Conservation (phyloP, 345 rosid species). For the Xanthoceras sorbifolium region DNA sequence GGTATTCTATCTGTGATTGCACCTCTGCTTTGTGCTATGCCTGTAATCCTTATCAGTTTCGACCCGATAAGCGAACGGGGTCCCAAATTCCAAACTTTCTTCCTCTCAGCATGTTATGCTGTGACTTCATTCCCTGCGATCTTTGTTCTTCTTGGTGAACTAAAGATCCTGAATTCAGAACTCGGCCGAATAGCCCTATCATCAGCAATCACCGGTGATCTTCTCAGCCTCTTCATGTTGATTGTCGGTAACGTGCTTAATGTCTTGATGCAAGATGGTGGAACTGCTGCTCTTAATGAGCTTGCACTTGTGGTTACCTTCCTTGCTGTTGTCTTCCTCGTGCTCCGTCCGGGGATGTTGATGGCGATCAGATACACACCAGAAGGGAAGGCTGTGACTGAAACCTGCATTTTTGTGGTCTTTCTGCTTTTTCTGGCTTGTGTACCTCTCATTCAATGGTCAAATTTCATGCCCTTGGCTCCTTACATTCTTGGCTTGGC, state of each 20-base stretch:
- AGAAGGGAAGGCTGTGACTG: conserved; percentile 5
- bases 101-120: conserved; percentile 22
- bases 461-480: not conserved
- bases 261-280: not conserved
- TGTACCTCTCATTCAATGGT: not conserved
- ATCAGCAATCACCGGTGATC: conserved; percentile 20
- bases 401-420: not conserved
- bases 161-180: conserved; percentile 28
- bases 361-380: not conserved
- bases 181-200: conserved; percentile 24
- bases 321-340: not conserved
- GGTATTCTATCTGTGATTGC: conserved; percentile 20
- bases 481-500: conserved; percentile 23
- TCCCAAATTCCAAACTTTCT: not conserved
- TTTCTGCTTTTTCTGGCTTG: not conserved
- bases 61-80: not conserved
- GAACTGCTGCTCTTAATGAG: not conserved
- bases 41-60: not conserved
- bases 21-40: conserved; percentile 24
- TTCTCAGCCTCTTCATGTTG: not conserved
- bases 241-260: not conserved
- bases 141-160: conserved; percentile 33
- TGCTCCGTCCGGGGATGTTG: not conserved
- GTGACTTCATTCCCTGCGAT: conserved; percentile 41
- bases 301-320: not conserved